These are phyloP conservation scores for Mucor mucedo DNA, from an alignment of 371 early-diverging fungal species.

Conservation along the genomic window DNA sequence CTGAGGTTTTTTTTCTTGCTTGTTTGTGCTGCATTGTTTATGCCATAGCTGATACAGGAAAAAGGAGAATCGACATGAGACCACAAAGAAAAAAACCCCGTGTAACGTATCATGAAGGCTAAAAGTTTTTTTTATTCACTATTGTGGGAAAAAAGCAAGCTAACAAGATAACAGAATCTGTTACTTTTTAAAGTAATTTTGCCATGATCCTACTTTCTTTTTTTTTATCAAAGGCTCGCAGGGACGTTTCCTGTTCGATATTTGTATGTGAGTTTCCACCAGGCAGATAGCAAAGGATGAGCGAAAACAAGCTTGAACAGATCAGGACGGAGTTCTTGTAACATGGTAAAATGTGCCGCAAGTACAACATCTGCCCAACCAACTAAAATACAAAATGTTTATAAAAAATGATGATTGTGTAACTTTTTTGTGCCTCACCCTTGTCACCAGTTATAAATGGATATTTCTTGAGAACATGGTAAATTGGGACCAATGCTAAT, in stretches of 20 bases:
- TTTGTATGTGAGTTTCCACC: conserved; percentile 23
- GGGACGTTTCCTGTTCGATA: background rate
- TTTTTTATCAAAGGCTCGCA: too few species aligned
- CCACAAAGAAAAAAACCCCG: too few species aligned
- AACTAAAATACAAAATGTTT: conserved; percentile 7
- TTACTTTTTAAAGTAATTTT: too few species aligned
- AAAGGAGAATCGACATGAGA: too few species aligned
- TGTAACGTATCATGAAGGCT: too few species aligned
- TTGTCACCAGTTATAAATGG: conserved; percentile 22
- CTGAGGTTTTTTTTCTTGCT: too few species aligned
- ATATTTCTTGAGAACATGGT: background rate
- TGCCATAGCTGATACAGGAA: too few species aligned
- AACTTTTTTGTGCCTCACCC: conserved; percentile 11
- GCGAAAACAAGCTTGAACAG: conserved; percentile 17
- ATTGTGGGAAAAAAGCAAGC: too few species aligned
- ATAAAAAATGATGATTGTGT: background rate
- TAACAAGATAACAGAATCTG: too few species aligned
- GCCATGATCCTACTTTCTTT: too few species aligned
- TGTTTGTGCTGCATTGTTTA: too few species aligned
- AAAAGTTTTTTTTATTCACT: too few species aligned
- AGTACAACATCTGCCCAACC: conserved; percentile 30
- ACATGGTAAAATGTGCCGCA: conserved; percentile 6
- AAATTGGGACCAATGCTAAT: background rate
- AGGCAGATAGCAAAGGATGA: background rate
- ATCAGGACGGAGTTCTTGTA: conserved; percentile 8